Conservation (phyloP, 208 protist genomes). For the Trichomonas vaginalis region DNA sequence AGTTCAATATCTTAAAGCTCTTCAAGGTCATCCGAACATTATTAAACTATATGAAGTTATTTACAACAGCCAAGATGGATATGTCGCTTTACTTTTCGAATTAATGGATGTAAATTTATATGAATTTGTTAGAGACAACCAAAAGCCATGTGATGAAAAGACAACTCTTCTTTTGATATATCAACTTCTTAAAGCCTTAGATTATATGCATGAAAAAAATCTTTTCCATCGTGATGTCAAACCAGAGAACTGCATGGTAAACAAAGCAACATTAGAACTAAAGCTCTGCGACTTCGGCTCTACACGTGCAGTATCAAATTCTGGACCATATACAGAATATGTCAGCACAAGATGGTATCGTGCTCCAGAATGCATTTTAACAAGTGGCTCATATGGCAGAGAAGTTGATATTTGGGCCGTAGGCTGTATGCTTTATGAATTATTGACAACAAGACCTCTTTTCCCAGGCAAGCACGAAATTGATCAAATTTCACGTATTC, state of each 20-base stretch:
- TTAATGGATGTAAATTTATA: slow-evolving; percentile 83
- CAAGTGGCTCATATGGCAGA: not conserved
- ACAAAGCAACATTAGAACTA: slow-evolving; percentile 43
- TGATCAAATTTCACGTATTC: not conserved
- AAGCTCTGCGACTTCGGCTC: slow-evolving; percentile 84
- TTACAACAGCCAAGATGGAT: slow-evolving; percentile 40
- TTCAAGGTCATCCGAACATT: slow-evolving; percentile 73
- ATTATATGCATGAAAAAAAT: slow-evolving; percentile 33
- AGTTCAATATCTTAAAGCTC: slow-evolving; percentile 69
- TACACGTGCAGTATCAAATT: slow-evolving; percentile 50
- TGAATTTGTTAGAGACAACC: slow-evolving; percentile 52
- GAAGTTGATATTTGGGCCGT: slow-evolving; percentile 8
- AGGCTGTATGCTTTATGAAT: slow-evolving; percentile 6
- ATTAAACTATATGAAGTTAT: slow-evolving; percentile 78
- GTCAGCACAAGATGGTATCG: slow-evolving; percentile 66
- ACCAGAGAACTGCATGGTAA: slow-evolving; percentile 83
- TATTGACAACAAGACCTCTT: not conserved
- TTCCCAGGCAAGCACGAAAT: slow-evolving; percentile 9
- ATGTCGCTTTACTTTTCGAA: slow-evolving; percentile 69
- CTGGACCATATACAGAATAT: slow-evolving; percentile 62
- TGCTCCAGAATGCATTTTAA: slow-evolving; percentile 60
- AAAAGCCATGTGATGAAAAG: not conserved
- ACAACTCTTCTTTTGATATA: not conserved
- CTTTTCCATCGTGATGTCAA: slow-evolving; percentile 72
- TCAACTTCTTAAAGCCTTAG: not conserved